Evolutionary conservation across 1,284 basidiomycete genomes (phyloP).

Genomic region (Chalciporus sp.): DNA sequence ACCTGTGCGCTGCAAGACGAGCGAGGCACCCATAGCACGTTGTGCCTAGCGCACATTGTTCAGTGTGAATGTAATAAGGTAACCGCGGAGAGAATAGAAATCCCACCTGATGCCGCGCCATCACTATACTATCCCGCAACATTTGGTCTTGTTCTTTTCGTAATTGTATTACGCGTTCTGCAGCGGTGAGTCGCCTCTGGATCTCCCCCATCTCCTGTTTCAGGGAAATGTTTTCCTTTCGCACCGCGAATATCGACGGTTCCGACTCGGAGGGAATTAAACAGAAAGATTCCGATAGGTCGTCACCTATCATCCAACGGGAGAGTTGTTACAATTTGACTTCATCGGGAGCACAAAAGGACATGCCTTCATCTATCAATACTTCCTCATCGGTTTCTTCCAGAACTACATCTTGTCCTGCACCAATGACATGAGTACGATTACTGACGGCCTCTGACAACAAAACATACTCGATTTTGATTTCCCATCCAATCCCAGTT

Average conservation of each 20-base stretch:
- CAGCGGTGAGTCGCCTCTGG: slow-evolving; percentile 56
- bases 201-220: slow-evolving; percentile 59
- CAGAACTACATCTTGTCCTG: slow-evolving; percentile 21
- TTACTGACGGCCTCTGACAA: background rate
- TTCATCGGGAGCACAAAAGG: background rate
- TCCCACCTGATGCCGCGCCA: slow-evolving; percentile 73
- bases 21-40: slow-evolving; percentile 71
- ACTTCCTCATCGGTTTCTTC: slow-evolving; percentile 40
- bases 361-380: slow-evolving; percentile 43
- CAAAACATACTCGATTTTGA: slow-evolving; percentile 23
- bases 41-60: slow-evolving; percentile 56
- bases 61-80: background rate
- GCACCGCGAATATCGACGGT: slow-evolving; percentile 49
- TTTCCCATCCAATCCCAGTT: slow-evolving; percentile 26
- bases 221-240: slow-evolving; percentile 65
- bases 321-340: background rate
- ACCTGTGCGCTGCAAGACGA: slow-evolving; percentile 49
- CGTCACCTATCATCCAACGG: slow-evolving; percentile 45
- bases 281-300: slow-evolving; percentile 77
- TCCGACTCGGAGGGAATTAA: slow-evolving; percentile 66
- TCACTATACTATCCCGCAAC: slow-evolving; percentile 74
- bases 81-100: background rate
- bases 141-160: slow-evolving; percentile 77
- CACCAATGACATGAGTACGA: slow-evolving; percentile 13
- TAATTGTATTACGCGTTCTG: slow-evolving; percentile 62